Evolutionary conservation across 306 rosid species (phyloP), one percentile per base, ranked within the genome.

Genomic region (Pterocarpus santalinus): DNA sequence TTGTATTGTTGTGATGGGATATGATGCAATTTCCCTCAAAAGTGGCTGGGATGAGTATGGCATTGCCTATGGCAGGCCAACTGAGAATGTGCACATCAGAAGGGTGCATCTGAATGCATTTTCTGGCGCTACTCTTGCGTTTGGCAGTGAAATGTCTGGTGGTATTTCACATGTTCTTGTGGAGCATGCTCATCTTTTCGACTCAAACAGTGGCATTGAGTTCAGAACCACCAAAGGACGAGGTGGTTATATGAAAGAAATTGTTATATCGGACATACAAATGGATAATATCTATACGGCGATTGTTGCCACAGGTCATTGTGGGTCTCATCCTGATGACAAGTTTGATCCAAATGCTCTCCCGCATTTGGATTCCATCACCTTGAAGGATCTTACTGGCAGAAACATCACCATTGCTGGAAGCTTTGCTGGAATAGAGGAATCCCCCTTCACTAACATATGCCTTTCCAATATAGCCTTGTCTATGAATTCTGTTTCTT

Each of bases 31-130:
- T 65, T 88, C 92, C 33, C 90, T 96, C 33, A 93, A 93, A 91
- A 96, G 99, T 85, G 99, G 99, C 55, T 96, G 99, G 99, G 98
- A 96, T 73, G 94, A 96, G 81, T 96, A 96, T 55, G 98, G 98
- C 43, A 90, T 93, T 51, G 80, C 90, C 49, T 96, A 89, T 78
- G 99, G 97, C 52, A 89, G 97, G 85, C 97, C 99, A 28, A 86
- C 94, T 11, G 85, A 74, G 84, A 86, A 93, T 73, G 89, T 96
- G 4, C 99, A 96, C 88, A 90, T 96, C 82, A 85, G 99, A 76
- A 83, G 87, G 67, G 93, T 92, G 79, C 61, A 86, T 81, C 90
- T 96, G 28, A 71, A 75, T 51, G 91, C 99, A 55, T 83, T 80
- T 86, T 84, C 97, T 9, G 98, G 99, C 60, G 86, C 98, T 78